phyloP scores from a whole-genome alignment of 352 stramenopile species.

The Globisporangium abappressorium region DNA sequence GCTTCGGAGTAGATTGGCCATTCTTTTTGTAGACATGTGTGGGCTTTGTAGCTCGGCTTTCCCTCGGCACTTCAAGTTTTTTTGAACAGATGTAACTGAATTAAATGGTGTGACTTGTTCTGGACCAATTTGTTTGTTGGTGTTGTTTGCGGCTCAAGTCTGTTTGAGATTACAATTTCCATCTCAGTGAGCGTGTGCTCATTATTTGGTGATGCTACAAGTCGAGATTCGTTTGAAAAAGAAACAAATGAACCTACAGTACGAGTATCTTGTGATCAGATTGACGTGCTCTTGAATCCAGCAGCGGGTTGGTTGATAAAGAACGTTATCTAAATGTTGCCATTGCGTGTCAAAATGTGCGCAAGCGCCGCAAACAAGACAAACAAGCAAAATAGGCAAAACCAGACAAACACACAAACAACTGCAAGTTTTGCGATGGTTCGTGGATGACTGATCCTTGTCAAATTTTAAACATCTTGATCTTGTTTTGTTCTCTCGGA shows the following conservation, averaged over 20 bases:
- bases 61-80: not conserved
- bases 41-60: constrained; percentile 3
- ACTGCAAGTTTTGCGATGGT: not conserved
- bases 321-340: not conserved
- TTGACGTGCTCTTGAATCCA: not conserved
- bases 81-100: not conserved
- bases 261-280: not conserved
- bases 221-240: not conserved
- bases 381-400: not conserved
- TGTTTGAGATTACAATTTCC: not conserved
- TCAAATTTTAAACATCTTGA: not conserved
- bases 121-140: not conserved
- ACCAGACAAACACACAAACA: not conserved
- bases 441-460: not conserved
- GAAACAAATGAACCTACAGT: not conserved
- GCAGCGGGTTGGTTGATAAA: not conserved
- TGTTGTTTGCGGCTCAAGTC: not conserved
- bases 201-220: not conserved
- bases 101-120: not conserved
- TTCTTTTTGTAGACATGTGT: constrained; percentile 11
- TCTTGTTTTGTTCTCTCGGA: not conserved
- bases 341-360: not conserved
- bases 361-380: not conserved
- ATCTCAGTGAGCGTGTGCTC: not conserved
- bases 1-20: constrained; percentile 14